Evolutionary conservation across 345 rosid genomes (phyloP).

Genomic region (Cochlearia excelsa): DNA sequence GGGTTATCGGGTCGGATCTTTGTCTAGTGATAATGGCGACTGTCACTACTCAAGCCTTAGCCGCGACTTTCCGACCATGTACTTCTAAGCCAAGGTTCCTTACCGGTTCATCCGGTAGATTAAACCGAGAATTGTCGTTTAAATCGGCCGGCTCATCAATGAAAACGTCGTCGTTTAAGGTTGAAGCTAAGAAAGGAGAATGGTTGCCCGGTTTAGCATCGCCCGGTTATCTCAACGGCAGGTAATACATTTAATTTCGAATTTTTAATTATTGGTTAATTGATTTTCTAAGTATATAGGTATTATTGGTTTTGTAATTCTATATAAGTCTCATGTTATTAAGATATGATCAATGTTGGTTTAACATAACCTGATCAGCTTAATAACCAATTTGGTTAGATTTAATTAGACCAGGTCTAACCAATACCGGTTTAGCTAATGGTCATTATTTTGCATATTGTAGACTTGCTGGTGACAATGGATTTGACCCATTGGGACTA

Average conservation of each 20-base stretch:
- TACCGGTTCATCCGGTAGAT: constrained; percentile 51
- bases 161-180: constrained; percentile 42
- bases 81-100: constrained; percentile 60
- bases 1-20: constrained; percentile 30
- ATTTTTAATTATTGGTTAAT: no score
- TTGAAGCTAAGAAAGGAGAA: constrained; percentile 91
- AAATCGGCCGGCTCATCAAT: constrained; percentile 42
- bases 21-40: constrained; percentile 54
- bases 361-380: neutral
- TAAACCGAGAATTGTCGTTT: constrained; percentile 47
- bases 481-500: constrained; percentile 84
- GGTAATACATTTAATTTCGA: constrained; percentile 37
- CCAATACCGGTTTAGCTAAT: neutral
- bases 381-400: neutral
- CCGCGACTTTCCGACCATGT: constrained; percentile 69
- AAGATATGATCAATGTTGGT: neutral
- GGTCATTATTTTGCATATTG: neutral
- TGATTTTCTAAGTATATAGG: no score
- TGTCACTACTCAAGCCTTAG: constrained; percentile 83
- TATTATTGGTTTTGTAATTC: no score
- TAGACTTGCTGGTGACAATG: constrained; percentile 97
- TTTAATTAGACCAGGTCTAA: neutral
- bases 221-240: constrained; percentile 78
- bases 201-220: constrained; percentile 91
- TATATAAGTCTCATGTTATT: neutral